phyloP scores from a whole-genome alignment of 2,329 filamentous ascomycete species.

The Daldinia sp. region DNA sequence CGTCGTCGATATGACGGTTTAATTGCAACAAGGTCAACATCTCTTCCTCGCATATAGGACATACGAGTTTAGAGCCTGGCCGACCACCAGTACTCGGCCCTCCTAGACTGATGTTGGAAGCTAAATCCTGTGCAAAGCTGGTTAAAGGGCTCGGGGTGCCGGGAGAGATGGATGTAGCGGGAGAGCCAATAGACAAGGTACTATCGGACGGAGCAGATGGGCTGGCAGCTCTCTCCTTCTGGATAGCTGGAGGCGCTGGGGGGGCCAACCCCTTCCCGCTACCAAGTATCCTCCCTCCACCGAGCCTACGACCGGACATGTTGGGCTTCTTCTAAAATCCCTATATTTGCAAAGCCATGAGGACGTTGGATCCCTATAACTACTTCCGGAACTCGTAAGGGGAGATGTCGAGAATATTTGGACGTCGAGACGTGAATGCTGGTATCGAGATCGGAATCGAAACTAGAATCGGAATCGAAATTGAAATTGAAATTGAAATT shows the following conservation, averaged over 20 bases:
- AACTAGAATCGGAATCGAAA: no score
- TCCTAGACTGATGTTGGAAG: slow-evolving; percentile 78
- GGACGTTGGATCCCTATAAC: slow-evolving; percentile 5
- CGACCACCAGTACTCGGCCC: slow-evolving; percentile 63
- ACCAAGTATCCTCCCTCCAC: slow-evolving; percentile 90
- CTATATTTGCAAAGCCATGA: slow-evolving; percentile 30
- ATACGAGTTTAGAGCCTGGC: slow-evolving; percentile 76
- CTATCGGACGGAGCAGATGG: slow-evolving; percentile 69
- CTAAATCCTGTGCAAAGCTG: slow-evolving; percentile 78
- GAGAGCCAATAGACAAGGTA: slow-evolving; percentile 80
- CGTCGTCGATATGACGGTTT: slow-evolving; percentile 87
- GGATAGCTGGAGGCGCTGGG: slow-evolving; percentile 55
- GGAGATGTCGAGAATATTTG: slow-evolving; percentile 6
- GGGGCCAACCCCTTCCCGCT: slow-evolving; percentile 84
- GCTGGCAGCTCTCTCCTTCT: slow-evolving; percentile 54
- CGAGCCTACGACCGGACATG: slow-evolving; percentile 88
- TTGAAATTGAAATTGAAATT: no score
- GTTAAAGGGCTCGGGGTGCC: slow-evolving; percentile 66
- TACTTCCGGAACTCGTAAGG: slow-evolving; percentile 9
- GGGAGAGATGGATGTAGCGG: slow-evolving; percentile 55
- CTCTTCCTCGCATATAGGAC: slow-evolving; percentile 98
- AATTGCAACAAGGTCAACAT: slow-evolving; percentile 96
- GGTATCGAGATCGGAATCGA: slow-evolving; percentile 1
- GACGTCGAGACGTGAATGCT: background rate
- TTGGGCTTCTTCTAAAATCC: slow-evolving; percentile 39